Base-by-base conservation (phyloP, 805 yeast genomes). In the Ogataea ganodermae region DNA sequence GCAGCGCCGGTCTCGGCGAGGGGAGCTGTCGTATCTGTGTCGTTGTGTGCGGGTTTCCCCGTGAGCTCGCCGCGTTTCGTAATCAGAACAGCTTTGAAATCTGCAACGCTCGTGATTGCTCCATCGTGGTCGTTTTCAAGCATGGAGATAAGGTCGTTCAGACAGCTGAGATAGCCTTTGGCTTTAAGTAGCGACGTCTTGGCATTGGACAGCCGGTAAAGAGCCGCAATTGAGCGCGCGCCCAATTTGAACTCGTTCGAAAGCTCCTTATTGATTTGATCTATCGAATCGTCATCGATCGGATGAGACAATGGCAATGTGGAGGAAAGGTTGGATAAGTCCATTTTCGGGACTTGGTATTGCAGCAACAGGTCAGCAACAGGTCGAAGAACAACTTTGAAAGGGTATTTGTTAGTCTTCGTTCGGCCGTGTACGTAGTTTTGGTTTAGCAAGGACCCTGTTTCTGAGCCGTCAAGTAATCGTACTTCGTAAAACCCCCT, bases 191-290 rank as follows among this genome's bases (percentile, higher is more conserved):
- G 55, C 4, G 76, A 63, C 36, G 69, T 75, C 41, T 81, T 73
- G 41, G 76, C 74, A 51, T 78, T 81, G 7, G 88, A 78, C 4
- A 83, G 63, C 41, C 88, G 66, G 55, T 85, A 86, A 23, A 85
- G 68, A 12, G 83, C 76, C 13, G 90, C 84, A 22, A 84, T 86
- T 6, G 86, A 76, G 46, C 83, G 77, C 22, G 90, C 90, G 6
- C 90, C 90, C 46, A 73, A 74, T 62, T 81, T 83, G 67, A 84
- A 85, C 59, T 83, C 85, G n/a, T 69, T 65, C 0, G 81, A 74
- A 23, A 85, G 69, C 38, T 84, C 85, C 35, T 65, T 68, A 49
- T 74, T 78, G 38, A 83, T 66, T 23, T 74, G 76, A 22, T 67
- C 63, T 1, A 80, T 62, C n/a, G 80, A 67, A 7, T 71, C 71